These are phyloP conservation scores for Jaltomata sinuosa DNA, from an alignment of 257 asterid species.

Conservation along the genomic window DNA sequence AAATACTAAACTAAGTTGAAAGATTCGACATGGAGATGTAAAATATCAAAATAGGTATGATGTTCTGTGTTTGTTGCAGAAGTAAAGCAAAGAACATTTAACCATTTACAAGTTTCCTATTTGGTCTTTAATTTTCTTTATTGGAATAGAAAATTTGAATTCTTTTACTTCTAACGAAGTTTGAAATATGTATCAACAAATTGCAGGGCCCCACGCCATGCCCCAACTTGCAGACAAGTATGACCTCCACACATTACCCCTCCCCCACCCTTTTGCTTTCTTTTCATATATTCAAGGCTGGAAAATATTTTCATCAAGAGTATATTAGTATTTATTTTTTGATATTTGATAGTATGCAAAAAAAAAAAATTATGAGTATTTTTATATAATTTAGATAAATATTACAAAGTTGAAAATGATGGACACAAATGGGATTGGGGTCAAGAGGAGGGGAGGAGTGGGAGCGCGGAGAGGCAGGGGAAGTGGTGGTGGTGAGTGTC, in stretches of 20 bases:
- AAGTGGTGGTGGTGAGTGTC: no score
- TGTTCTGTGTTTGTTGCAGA: neutral
- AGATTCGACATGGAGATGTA: neutral
- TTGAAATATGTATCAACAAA: neutral
- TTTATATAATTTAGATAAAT: neutral
- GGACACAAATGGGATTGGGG: no score
- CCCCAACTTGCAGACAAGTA: neutral
- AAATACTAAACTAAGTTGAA: neutral
- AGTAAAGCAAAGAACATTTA: conserved; percentile 4
- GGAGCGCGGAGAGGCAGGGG: neutral
- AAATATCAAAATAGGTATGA: neutral
- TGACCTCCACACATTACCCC: neutral
- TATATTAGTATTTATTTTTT: neutral
- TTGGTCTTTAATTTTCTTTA: neutral
- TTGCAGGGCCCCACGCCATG: neutral
- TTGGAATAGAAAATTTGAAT: neutral
- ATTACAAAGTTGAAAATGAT: neutral
- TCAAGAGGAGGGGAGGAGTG: neutral
- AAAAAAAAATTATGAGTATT: neutral
- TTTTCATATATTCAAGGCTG: neutral
- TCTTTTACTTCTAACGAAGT: neutral
- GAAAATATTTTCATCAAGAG: neutral
- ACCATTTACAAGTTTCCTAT: neutral
- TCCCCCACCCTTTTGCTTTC: neutral
- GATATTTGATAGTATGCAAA: neutral